A percentile compares a stretch with the other conserved stretches of the same genome.
Evolutionary conservation across 2,329 filamentous ascomycete genomes (phyloP).

Genomic region (Fusarium coffeatum): DNA sequence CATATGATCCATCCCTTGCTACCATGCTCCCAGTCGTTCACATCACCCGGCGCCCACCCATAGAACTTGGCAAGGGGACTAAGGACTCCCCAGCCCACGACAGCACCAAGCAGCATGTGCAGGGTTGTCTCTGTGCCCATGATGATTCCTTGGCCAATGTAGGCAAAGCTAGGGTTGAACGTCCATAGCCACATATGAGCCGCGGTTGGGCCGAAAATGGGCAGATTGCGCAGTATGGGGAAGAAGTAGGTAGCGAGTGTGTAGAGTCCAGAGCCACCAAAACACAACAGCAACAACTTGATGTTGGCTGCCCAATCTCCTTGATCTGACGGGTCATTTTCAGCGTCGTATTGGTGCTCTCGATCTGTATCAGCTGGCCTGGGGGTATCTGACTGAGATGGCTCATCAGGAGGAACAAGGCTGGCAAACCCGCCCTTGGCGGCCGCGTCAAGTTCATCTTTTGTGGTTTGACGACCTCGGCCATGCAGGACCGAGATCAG

Average conservation of each 20-base stretch:
- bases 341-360: constrained; percentile 51
- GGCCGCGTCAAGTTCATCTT: constrained; percentile 51
- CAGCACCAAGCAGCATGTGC: constrained; percentile 92
- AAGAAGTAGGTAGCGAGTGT: constrained; percentile 92
- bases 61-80: constrained; percentile 87
- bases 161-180: constrained; percentile 95
- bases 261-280: constrained; percentile 70
- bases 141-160: constrained; percentile 96
- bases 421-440: constrained; percentile 57
- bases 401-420: constrained; percentile 52
- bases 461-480: constrained; percentile 51
- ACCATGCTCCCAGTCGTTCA: constrained; percentile 89
- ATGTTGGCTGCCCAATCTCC: constrained; percentile 61
- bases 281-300: constrained; percentile 66
- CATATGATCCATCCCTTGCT: constrained; percentile 99
- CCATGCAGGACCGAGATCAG: constrained; percentile 93
- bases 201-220: constrained; percentile 80
- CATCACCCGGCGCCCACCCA: constrained; percentile 90
- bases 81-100: constrained; percentile 90
- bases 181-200: constrained; percentile 93
- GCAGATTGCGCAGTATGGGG: constrained; percentile 85
- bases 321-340: constrained; percentile 23
- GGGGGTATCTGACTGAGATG: constrained; percentile 37
- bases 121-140: constrained; percentile 97
- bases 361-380: constrained; percentile 43